Percentiles rank a stretch among this genome's conserved stretches.
Conservation (phyloP, 371 early-diverging fungal species). For the Fennellomyces sp. region DNA sequence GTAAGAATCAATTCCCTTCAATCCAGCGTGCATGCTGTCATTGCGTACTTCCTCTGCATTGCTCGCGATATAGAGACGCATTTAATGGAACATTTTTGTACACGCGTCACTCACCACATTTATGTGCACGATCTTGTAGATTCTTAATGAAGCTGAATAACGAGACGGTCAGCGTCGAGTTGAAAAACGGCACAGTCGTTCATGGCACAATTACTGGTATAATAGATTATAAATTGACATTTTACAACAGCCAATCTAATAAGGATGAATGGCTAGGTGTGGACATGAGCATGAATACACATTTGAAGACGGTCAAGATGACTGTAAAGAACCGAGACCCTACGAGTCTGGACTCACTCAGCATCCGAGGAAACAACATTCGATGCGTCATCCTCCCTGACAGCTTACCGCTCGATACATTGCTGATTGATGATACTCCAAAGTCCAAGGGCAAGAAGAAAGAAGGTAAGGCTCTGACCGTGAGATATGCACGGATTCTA, state of each 20-base stretch:
- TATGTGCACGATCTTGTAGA: conserved; percentile 39
- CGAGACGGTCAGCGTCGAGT: conserved; percentile 95
- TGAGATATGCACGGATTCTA: no score
- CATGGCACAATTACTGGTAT: conserved; percentile 92
- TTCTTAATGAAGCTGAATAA: conserved; percentile 95
- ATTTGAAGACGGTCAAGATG: conserved; percentile 97
- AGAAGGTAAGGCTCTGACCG: no score
- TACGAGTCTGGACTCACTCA: conserved; percentile 84
- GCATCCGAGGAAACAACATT: conserved; percentile 94
- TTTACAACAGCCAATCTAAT: not conserved
- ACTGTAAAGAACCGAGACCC: conserved; percentile 95
- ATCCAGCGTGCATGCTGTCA: no score
- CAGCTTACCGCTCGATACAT: conserved; percentile 92
- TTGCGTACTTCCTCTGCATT: no score
- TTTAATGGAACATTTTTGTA: not conserved
- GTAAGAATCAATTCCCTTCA: no score
- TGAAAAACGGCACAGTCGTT: conserved; percentile 95
- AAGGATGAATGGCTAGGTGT: conserved; percentile 61
- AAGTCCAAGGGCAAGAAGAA: conserved; percentile 88
- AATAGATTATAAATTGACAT: not conserved
- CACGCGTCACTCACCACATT: not conserved
- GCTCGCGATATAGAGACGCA: no score
- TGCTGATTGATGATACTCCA: conserved; percentile 95
- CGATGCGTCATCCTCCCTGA: conserved; percentile 96
- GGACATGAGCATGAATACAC: conserved; percentile 99